Percentiles rank a stretch among this genome's conserved stretches.
Evolutionary conservation across 768 basidiomycete species (phyloP).

Genomic region (Trametes maxima): DNA sequence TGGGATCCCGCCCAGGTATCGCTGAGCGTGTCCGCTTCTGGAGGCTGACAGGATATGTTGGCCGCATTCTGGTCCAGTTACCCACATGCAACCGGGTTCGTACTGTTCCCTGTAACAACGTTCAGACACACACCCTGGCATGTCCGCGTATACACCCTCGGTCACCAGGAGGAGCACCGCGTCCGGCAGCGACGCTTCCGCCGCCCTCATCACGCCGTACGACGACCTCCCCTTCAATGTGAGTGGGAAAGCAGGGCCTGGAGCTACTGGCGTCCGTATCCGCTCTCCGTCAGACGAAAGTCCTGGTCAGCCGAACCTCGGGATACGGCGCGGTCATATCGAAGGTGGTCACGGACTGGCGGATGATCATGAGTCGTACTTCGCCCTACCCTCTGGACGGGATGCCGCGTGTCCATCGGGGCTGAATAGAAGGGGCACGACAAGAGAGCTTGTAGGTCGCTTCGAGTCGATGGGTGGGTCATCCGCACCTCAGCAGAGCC

Average conservation of each 20-base stretch:
- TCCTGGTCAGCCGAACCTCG: not conserved
- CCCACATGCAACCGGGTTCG: too few relatives aligned
- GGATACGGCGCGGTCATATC: not conserved
- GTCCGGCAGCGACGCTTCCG: conserved; percentile 10
- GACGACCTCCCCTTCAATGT: not conserved
- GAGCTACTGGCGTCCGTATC: not conserved
- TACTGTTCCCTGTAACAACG: too few relatives aligned
- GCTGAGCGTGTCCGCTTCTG: too few relatives aligned
- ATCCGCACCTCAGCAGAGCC: not conserved
- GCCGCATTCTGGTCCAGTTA: too few relatives aligned
- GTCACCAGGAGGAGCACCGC: conserved; percentile 14
- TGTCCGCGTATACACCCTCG: conserved; percentile 1
- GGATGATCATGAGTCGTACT: conserved; percentile 5
- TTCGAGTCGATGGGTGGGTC: conserved; percentile 48
- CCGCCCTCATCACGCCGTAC: conserved; percentile 11
- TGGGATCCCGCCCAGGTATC: too few relatives aligned
- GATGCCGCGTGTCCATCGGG: not conserved
- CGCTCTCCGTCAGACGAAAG: not conserved
- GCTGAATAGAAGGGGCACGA: conserved; percentile 33
- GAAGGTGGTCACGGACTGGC: not conserved
- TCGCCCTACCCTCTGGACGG: not conserved
- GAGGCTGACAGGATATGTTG: too few relatives aligned
- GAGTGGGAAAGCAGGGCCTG: not conserved
- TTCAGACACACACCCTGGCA: not conserved
- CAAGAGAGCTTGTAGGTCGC: conserved; percentile 55